These are phyloP conservation scores for Pezicula neosporulosa DNA, from an alignment of 2,329 filamentous ascomycete genomes.

Conservation along the genomic window DNA sequence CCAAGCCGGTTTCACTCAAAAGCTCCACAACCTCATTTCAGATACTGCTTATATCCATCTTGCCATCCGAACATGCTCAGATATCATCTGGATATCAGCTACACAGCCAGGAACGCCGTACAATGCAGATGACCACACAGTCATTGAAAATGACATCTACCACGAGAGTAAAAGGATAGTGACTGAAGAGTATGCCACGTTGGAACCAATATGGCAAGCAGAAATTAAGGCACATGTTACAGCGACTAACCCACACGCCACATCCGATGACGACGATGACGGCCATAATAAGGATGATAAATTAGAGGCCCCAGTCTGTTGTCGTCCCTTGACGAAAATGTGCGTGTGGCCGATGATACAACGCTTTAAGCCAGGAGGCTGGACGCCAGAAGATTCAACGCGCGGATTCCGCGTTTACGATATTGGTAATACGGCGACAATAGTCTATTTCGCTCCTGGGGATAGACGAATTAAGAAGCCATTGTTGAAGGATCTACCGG, in stretches of 20 bases:
- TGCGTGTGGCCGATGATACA: neutral
- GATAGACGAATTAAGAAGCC: no score
- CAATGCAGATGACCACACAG: conserved; percentile 12
- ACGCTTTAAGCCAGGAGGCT: neutral
- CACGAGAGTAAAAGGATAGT: conserved; percentile 9
- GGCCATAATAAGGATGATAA: no score
- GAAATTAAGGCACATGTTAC: neutral
- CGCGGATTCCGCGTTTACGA: no score
- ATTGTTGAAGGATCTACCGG: no score
- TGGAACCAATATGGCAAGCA: no score
- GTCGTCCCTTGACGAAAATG: neutral
- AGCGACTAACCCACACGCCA: no score
- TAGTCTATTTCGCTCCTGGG: no score
- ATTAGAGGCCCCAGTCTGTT: neutral
- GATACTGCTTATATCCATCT: conserved; percentile 21
- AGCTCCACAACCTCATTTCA: conserved; percentile 22
- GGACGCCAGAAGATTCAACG: no score
- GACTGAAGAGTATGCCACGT: neutral
- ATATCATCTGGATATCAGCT: conserved; percentile 18
- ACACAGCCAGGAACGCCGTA: conserved; percentile 13
- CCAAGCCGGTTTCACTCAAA: conserved; percentile 13
- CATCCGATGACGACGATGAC: no score
- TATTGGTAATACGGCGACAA: no score
- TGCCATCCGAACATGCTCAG: conserved; percentile 17
- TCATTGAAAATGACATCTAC: conserved; percentile 8